Base-by-base conservation (phyloP, 1,284 basidiomycete species). In the Vanrija sp. region DNA sequence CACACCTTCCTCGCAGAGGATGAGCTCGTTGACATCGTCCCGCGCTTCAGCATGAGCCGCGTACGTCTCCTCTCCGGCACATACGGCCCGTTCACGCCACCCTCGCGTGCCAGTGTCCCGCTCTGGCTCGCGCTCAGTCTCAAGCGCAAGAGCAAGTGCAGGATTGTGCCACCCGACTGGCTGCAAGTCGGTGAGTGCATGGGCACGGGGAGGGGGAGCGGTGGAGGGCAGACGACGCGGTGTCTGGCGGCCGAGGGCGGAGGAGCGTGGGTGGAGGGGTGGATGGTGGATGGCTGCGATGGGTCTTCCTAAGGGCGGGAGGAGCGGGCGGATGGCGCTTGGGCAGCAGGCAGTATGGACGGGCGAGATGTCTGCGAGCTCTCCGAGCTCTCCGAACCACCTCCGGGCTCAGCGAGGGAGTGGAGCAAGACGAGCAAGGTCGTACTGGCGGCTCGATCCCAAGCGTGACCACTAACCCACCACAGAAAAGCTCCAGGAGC, bases 61-160 rank as follows among this genome's bases (percentile, higher is more conserved):
- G 90, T 90, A 20, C 85, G 89, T 22, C 87, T 95, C 66, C 87
- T 95, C 56, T 42, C 92, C 88, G 91, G 91, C 49, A 84, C 88
- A 53, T 97, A 93, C 66, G 96, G 96, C 1, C 95, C 96, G 10
- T 84, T 98, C 49, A 80, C 85, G 14, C 95, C 96, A 6, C 93
- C 95, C 12, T 81, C 83, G 42, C 87, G 88, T 70, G 80, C 86
- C 20, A 80, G 81, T 56, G 84, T 98, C 10, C 96, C 96, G 0
- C 79, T 98, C 6, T 98, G 95, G 96, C 86, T 98, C 76, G 95
- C 93, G 0, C 78, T 89, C 6, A 91, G 95, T 64, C 79, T 98
- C 51, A 98, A 98, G 75, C 76, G 86, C 62, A 96, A 96, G 79
- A 87, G 88, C 66, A 95, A 95, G 73, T 98, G 95, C 60, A 83